Evolutionary conservation across 495 filamentous ascomycete species (phyloP).

Genomic region (Bathelium albidoporum): DNA sequence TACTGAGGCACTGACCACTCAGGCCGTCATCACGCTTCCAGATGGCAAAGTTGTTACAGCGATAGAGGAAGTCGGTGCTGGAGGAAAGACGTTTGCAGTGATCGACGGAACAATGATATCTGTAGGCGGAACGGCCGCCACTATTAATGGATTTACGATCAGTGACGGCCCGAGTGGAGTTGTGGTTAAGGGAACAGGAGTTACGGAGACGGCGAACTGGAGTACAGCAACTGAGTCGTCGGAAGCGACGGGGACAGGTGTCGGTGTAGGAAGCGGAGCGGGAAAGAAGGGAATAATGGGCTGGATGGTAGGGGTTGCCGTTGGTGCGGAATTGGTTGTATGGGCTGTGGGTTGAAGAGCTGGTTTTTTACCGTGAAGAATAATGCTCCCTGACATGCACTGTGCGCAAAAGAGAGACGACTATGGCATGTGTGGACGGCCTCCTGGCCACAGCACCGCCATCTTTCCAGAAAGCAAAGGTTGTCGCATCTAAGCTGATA

Average conservation of each 20-base stretch:
- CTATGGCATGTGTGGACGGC: too few species aligned
- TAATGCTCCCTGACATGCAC: too few species aligned
- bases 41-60: conserved; percentile 1
- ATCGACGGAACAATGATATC: neutral
- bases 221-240: neutral
- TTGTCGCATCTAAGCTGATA: too few species aligned
- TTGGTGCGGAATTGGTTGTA: neutral
- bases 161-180: conserved; percentile 3
- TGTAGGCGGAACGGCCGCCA: neutral
- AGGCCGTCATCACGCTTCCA: neutral
- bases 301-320: neutral
- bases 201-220: neutral
- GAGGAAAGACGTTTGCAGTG: neutral
- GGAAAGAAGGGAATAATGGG: neutral
- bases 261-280: neutral
- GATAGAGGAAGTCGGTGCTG: neutral
- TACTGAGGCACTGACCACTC: neutral
- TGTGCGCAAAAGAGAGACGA: too few species aligned
- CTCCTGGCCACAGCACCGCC: too few species aligned
- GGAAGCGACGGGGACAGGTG: neutral
- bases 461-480: too few species aligned
- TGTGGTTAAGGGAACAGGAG: neutral
- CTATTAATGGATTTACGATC: conserved; percentile 1
- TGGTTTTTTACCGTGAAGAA: neutral
- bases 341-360: neutral